Base-by-base conservation (phyloP, 1,284 basidiomycete genomes). In the Singerocomus inundabilis region DNA sequence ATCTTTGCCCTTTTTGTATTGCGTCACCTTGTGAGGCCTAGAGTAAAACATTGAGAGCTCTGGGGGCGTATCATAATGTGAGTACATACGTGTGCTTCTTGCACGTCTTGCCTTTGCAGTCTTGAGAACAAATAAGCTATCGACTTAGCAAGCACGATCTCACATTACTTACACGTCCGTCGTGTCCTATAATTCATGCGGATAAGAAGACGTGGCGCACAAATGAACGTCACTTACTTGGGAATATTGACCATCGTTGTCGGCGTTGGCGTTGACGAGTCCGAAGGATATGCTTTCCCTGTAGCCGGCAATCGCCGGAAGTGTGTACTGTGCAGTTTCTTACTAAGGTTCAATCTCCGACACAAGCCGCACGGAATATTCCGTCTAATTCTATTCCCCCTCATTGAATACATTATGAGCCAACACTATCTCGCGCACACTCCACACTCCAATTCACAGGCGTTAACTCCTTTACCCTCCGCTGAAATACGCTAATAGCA, bases 1-100 rank as follows among this genome's bases (percentile, higher is more conserved):
- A 72, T 92, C 93, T 79, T 97, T 97, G 71, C 94, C 94, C 82
- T 92, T 96, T 88, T 97, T 98, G 84, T 96, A 97, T 72, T 97
- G 93, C 55, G 93, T 96, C 63, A 93, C 93, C 76, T 97, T 96
- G 79, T 97, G 94, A 52, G 93, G 88, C 53, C 89, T 92, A 63
- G 18, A 32, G 28, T 7, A 12, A 35, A 24, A 25, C 36, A 29
- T 47, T 52, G 45, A 61, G 48, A 3, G 8, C 0, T 5, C n/a
- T n/a, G 11, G 13, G 38, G 12, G 10, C 7, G 13, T n/a, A 37
- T 26, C 15, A 7, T 30, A 39, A 59, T 38, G 12, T 15, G 32
- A 49, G 46, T 25, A 78, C 88, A 59, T 76, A 95, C 88, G 94
- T 98, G 85, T 98, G 95, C 80, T 98, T 98, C 79, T 82, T 90